Conservation (phyloP, 257 asterid genomes). For the Datura wrightii region DNA sequence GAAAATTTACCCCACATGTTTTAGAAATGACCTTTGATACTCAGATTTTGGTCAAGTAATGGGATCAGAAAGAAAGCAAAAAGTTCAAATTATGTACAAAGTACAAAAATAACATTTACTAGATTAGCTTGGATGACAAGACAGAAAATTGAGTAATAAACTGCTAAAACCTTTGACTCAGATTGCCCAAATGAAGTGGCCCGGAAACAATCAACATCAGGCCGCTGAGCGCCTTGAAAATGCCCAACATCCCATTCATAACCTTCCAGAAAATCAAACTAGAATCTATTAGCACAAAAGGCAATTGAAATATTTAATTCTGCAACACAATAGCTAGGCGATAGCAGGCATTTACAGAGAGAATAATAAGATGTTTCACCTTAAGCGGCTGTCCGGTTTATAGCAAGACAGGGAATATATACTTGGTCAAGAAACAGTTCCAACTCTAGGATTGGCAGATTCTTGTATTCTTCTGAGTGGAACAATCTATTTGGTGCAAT, state of each 20-base stretch:
- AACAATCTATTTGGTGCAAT: background rate
- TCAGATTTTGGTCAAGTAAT: background rate
- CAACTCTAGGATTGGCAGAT: background rate
- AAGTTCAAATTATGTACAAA: background rate
- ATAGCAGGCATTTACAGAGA: background rate
- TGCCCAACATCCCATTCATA: constrained; percentile 99
- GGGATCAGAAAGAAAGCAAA: background rate
- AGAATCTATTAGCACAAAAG: constrained; percentile 25
- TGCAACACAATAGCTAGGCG: background rate
- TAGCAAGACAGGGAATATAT: background rate
- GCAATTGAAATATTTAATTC: constrained; percentile 27
- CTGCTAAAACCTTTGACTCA: constrained; percentile 65
- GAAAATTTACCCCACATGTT: background rate
- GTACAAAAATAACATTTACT: background rate
- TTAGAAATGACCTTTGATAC: background rate
- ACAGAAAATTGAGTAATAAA: constrained; percentile 23
- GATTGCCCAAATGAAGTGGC: constrained; percentile 84
- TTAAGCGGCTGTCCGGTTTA: background rate
- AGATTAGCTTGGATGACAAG: background rate
- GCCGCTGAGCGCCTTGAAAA: constrained; percentile 87
- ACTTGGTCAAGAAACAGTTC: constrained; percentile 11
- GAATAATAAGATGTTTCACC: constrained; percentile 10
- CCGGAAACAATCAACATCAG: constrained; percentile 88
- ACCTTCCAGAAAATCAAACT: constrained; percentile 53
- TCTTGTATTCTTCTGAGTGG: background rate